Evolutionary conservation across 2,329 filamentous ascomycete genomes (phyloP).

Genomic region (Cytospora piceicola): DNA sequence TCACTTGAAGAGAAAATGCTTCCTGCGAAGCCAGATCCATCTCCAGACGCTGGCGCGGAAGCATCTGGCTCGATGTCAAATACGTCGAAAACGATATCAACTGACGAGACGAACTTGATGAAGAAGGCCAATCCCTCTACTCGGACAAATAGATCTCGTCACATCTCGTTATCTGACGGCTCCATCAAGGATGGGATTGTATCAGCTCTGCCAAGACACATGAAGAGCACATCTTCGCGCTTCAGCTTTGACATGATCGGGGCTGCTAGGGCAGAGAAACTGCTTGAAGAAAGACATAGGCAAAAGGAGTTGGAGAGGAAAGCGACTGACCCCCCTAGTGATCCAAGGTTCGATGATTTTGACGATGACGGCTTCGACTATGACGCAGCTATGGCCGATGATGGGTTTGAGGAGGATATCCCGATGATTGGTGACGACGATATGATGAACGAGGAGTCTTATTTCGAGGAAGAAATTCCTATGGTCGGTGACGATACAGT

Average conservation of each 20-base stretch:
- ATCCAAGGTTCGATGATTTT: slow-evolving; percentile 64
- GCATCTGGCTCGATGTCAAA: slow-evolving; percentile 40
- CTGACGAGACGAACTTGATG: slow-evolving; percentile 21
- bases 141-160: slow-evolving; percentile 52
- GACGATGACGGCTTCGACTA: slow-evolving; percentile 65
- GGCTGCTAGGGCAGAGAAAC: slow-evolving; percentile 67
- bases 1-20: slow-evolving; percentile 34
- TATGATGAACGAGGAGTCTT: slow-evolving; percentile 42
- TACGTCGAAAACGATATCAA: slow-evolving; percentile 35
- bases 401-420: slow-evolving; percentile 68
- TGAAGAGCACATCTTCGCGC: slow-evolving; percentile 77
- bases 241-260: slow-evolving; percentile 84
- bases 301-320: slow-evolving; percentile 68
- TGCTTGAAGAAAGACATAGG: slow-evolving; percentile 74
- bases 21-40: slow-evolving; percentile 35
- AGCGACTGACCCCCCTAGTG: slow-evolving; percentile 46
- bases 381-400: slow-evolving; percentile 67
- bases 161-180: slow-evolving; percentile 55
- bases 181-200: slow-evolving; percentile 49
- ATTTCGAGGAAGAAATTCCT: slow-evolving; percentile 28
- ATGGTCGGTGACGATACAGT: slow-evolving; percentile 29
- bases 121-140: slow-evolving; percentile 41
- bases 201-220: slow-evolving; percentile 62
- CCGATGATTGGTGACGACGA: slow-evolving; percentile 54
- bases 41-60: slow-evolving; percentile 43